Evolutionary conservation across 1,284 basidiomycete genomes (phyloP), one percentile per base, ranked within the genome.

Genomic region (Phlebopus sp.): DNA sequence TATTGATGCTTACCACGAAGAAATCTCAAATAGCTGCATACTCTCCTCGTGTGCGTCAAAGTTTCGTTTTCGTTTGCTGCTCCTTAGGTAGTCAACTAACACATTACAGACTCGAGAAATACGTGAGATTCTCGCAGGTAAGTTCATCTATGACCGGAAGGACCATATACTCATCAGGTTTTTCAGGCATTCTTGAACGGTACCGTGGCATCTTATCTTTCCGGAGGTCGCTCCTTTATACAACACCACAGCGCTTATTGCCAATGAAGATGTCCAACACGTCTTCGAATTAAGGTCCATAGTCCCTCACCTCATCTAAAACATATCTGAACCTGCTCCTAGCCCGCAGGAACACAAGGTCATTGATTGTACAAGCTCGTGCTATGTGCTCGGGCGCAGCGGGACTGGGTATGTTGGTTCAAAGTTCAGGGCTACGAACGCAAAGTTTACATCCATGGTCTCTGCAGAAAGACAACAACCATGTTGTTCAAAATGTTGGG

Each of bases 401-500:
- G 86, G 86, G 2, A 88, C 85, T 0, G 84, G 85, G 83, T 84
- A 60, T n/a, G 69, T 45, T 4, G 9, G 21, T n/a, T 52, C 3
- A 1, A 39, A 9, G 19, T 2, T 7, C 13, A 2, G 14, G 0
- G 14, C 14, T 30, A 40, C 9, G 27, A 9, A 40, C 5, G 37
- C 11, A 1, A 30, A 35, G 34, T n/a, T 41, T 53, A 46, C 15
- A 54, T 45, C 47, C n/a, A 38, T n/a, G n/a, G n/a, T 17, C 4
- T 1, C 13, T 9, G 27, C 40, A 86, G 84, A 3, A 87, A 89
- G 75, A 89, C 84, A 0, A 86, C 84, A 0, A 85, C 83, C 0
- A 84, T 87, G 76, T 66, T 86, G 0, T 84, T 82, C 70, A 86
- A 85, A 64, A 87, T 87, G 76, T 67, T 87, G 3, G 75, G 78